phyloP scores from a whole-genome alignment of 2,329 filamentous ascomycete genomes.

The Zymoseptoria crescenta region DNA sequence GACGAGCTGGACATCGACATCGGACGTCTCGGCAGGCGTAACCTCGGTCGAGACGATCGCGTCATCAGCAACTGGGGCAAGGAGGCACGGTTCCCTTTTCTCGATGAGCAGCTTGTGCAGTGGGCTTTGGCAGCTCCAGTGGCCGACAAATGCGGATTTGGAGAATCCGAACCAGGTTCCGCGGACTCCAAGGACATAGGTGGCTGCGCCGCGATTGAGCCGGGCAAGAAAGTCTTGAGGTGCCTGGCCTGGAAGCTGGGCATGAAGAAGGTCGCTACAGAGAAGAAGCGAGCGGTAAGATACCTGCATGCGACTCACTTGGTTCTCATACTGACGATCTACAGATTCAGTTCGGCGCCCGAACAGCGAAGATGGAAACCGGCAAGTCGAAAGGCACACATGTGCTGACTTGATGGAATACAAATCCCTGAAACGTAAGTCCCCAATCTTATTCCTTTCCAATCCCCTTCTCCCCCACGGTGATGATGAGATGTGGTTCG shows the following conservation, averaged over 20 bases:
- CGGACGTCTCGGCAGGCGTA: slow-evolving; percentile 78
- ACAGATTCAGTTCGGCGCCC: slow-evolving; percentile 38
- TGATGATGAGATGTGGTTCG: slow-evolving; percentile 21
- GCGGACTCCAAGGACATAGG: neutral
- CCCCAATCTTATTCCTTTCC: neutral
- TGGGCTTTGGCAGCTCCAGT: slow-evolving; percentile 70
- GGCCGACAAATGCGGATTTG: slow-evolving; percentile 82
- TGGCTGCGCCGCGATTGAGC: slow-evolving; percentile 48
- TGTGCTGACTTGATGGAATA: slow-evolving; percentile 28
- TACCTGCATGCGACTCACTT: neutral
- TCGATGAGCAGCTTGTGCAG: slow-evolving; percentile 78
- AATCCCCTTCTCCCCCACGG: neutral
- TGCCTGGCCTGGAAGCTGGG: slow-evolving; percentile 67
- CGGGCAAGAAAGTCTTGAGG: slow-evolving; percentile 73
- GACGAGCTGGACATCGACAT: slow-evolving; percentile 83
- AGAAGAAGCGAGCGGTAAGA: slow-evolving; percentile 85
- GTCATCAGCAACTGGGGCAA: slow-evolving; percentile 83
- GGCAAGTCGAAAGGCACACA: slow-evolving; percentile 43
- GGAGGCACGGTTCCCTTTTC: slow-evolving; percentile 81
- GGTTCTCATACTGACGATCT: slow-evolving; percentile 4
- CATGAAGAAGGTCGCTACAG: slow-evolving; percentile 62
- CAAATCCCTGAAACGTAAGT: neutral
- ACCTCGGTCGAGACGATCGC: slow-evolving; percentile 87
- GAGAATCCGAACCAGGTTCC: slow-evolving; percentile 14
- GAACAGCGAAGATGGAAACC: slow-evolving; percentile 43